phyloP scores from a whole-genome alignment of 352 stramenopile genomes.

The Globisporangium spinosum region DNA sequence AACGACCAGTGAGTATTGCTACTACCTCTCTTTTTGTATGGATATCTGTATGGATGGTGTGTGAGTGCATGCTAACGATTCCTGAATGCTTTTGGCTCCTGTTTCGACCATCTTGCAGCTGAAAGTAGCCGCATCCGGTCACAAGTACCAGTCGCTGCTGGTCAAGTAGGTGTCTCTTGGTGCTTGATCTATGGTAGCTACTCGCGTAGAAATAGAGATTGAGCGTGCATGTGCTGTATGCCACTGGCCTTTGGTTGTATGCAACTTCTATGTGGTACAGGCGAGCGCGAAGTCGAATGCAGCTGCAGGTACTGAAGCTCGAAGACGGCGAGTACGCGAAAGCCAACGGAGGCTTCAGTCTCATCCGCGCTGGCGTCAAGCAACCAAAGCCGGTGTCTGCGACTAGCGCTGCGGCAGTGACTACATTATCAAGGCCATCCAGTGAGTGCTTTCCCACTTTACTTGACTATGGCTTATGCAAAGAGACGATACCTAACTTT shows the following conservation, averaged over 20 bases:
- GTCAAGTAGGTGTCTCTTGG: conserved; percentile 9
- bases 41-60: not conserved
- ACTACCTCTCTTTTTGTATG: not conserved
- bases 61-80: not conserved
- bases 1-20: conserved; percentile 23
- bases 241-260: not conserved
- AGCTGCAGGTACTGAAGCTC: conserved; percentile 49
- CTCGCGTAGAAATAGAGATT: not conserved
- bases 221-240: not conserved
- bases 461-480: not conserved
- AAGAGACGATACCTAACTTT: not conserved
- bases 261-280: conserved; percentile 11
- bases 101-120: conserved; percentile 2
- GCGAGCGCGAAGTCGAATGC: conserved; percentile 37
- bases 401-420: not conserved
- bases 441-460: conserved; percentile 4
- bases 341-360: conserved; percentile 63
- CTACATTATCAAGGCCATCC: not conserved
- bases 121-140: conserved; percentile 11
- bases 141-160: conserved; percentile 10
- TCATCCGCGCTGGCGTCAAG: conserved; percentile 55
- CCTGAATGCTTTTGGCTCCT: not conserved
- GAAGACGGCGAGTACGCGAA: conserved; percentile 78
- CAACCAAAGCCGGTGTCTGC: conserved; percentile 18
- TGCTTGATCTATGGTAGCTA: not conserved